Percentiles rank a stretch among this genome's conserved stretches.
phyloP scores from a whole-genome alignment of 2,329 filamentous ascomycete genomes.

The Knufia fluminis region DNA sequence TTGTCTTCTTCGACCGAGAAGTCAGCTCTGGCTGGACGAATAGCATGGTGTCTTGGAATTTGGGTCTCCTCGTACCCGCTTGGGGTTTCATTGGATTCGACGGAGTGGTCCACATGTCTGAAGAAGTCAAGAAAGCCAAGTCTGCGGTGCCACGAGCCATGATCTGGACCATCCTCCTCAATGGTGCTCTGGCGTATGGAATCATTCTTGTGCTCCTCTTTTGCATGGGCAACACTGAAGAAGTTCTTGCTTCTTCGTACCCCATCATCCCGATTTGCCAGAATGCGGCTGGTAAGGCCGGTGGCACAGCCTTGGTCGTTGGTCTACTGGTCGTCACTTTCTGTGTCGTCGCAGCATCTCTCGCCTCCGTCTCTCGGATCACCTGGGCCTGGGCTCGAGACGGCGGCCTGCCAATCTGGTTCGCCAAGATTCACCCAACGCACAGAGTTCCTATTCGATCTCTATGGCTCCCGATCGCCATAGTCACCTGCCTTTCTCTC shows the following conservation, averaged over 20 bases:
- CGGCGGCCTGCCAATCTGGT: constrained; percentile 30
- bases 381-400: constrained; percentile 42
- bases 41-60: constrained; percentile 26
- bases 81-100: constrained; percentile 26
- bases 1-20: constrained; percentile 25
- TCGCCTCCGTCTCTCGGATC: constrained; percentile 39
- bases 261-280: constrained; percentile 24
- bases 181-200: constrained; percentile 28
- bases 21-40: constrained; percentile 27
- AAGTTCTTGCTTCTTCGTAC: constrained; percentile 14
- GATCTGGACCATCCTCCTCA: constrained; percentile 28
- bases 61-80: constrained; percentile 29
- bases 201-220: constrained; percentile 32
- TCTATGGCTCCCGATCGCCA: constrained; percentile 27
- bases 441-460: constrained; percentile 30
- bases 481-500: constrained; percentile 29
- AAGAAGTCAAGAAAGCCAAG: constrained; percentile 30
- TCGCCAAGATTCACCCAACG: constrained; percentile 27
- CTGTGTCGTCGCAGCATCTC: constrained; percentile 30
- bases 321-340: constrained; percentile 19
- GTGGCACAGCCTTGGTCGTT: constrained; percentile 22
- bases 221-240: constrained; percentile 25
- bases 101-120: constrained; percentile 27
- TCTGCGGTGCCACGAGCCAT: constrained; percentile 30
- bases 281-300: constrained; percentile 19